Conservation (phyloP, 129 eudicot species). For the Chrysanthemum seticuspe region DNA sequence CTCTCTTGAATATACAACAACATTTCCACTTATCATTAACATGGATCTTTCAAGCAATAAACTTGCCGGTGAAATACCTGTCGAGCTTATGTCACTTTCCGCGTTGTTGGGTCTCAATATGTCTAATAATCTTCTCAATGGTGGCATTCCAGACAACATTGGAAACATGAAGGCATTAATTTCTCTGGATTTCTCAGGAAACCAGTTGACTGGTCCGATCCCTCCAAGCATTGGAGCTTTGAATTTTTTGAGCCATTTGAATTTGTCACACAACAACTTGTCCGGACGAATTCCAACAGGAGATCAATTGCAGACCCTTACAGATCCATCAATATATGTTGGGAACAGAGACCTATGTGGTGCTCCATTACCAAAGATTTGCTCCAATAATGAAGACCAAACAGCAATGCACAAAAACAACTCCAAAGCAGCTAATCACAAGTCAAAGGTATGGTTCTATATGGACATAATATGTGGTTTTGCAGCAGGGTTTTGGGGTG, state of each 20-base stretch:
- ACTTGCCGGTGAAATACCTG: slow-evolving; percentile 23
- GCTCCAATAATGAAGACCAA: neutral
- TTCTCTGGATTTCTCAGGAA: slow-evolving; percentile 28
- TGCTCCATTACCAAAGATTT: neutral
- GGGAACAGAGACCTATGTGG: neutral
- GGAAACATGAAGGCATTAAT: slow-evolving; percentile 15
- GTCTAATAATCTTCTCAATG: slow-evolving; percentile 24
- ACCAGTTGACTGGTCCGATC: slow-evolving; percentile 5
- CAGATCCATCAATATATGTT: neutral
- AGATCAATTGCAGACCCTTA: neutral
- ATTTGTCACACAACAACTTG: slow-evolving; percentile 18
- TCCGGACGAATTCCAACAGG: slow-evolving; percentile 6
- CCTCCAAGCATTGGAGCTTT: slow-evolving; percentile 22
- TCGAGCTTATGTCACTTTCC: neutral
- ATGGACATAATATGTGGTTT: slow-evolving; percentile 9
- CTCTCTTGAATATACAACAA: neutral
- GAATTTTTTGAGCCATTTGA: neutral
- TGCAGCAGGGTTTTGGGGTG: slow-evolving; percentile 16
- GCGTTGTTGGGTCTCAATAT: slow-evolving; percentile 17
- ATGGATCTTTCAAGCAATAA: slow-evolving; percentile 27
- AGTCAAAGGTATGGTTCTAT: neutral
- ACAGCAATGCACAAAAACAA: neutral
- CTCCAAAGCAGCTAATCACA: neutral
- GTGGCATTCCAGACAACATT: slow-evolving; percentile 27
- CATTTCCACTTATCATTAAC: neutral